Evolutionary conservation across 2,329 filamentous ascomycete genomes (phyloP).

Genomic region (Plectosphaerella sp.): DNA sequence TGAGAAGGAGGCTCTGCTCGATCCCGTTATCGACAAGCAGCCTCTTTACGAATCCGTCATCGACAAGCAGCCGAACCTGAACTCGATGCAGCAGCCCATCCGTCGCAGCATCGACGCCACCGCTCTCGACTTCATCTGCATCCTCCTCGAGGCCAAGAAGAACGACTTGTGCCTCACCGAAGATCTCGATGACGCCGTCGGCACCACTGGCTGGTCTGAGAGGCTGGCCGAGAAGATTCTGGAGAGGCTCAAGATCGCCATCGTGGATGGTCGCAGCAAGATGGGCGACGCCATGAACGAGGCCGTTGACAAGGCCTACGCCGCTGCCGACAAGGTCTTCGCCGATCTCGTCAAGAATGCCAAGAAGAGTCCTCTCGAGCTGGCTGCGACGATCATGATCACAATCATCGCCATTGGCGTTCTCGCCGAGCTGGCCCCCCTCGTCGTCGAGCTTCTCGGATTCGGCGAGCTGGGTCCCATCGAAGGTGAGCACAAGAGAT

Average conservation of each 20-base stretch:
- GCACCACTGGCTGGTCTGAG: conserved; percentile 7
- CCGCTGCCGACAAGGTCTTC: conserved; percentile 1
- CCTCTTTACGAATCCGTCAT: too few relatives aligned
- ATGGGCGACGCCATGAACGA: conserved; percentile 5
- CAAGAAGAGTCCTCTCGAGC: conserved; percentile 1
- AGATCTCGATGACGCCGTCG: conserved; percentile 3
- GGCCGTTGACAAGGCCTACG: conserved; percentile 4
- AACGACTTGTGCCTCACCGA: conserved; percentile 1
- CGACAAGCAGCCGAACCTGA: too few relatives aligned
- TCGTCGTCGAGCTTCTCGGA: conserved; percentile 8
- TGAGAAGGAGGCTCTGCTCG: too few relatives aligned
- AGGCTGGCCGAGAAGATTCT: conserved; percentile 7
- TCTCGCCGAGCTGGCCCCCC: conserved; percentile 6
- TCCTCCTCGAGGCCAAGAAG: conserved; percentile 5
- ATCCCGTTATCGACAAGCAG: too few relatives aligned
- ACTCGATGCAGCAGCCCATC: too few relatives aligned
- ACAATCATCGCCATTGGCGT: conserved; percentile 10
- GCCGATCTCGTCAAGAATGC: not conserved
- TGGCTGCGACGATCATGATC: not conserved
- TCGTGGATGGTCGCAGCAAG: conserved; percentile 5
- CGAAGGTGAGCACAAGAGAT: not conserved
- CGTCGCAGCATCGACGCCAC: not conserved
- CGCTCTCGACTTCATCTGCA: conserved; percentile 5
- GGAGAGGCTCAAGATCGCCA: not conserved
- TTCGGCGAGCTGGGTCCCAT: conserved; percentile 6